A percentile compares a stretch with the other conserved stretches of the same genome.
Evolutionary conservation across 805 yeast genomes (phyloP).

Genomic region (Naumovozyma castellii): DNA sequence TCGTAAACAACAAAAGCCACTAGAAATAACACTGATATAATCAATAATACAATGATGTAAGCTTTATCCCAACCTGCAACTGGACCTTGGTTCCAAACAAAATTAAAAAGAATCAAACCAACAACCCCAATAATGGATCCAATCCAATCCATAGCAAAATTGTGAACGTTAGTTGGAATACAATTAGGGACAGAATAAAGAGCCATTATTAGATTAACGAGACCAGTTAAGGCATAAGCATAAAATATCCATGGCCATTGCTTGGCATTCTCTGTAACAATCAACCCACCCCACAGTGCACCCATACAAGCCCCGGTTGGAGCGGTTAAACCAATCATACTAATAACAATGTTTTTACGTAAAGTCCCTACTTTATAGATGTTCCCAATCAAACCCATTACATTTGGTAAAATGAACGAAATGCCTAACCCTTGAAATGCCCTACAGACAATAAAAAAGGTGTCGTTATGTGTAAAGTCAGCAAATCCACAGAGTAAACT

Average conservation of each 20-base stretch:
- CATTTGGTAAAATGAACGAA: conserved; percentile 50
- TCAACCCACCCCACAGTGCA: conserved; percentile 40
- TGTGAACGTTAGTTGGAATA: conserved; percentile 21
- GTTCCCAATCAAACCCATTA: conserved; percentile 45
- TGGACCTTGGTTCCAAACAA: conserved; percentile 71
- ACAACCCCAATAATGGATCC: conserved; percentile 51
- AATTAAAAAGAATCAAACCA: conserved; percentile 55
- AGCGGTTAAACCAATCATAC: conserved; percentile 48
- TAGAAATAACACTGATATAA: conserved; percentile 39
- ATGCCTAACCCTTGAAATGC: conserved; percentile 58
- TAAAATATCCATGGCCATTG: conserved; percentile 28
- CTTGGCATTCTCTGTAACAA: conserved; percentile 19
- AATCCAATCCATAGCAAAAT: conserved; percentile 35
- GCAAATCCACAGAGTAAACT: conserved; percentile 52
- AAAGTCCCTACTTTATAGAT: conserved; percentile 36
- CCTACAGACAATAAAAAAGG: conserved; percentile 43
- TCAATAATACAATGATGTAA: conserved; percentile 48
- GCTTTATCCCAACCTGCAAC: conserved; percentile 55
- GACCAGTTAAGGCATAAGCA: conserved; percentile 17
- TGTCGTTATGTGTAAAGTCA: conserved; percentile 38
- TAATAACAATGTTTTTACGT: conserved; percentile 43
- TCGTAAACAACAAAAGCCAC: conserved; percentile 43
- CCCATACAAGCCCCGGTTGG: conserved; percentile 54
- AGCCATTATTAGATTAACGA: conserved; percentile 10
- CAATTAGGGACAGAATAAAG: conserved; percentile 23